phyloP scores from a whole-genome alignment of 2,329 filamentous ascomycete genomes.

The Neofusicoccum cordaticola region DNA sequence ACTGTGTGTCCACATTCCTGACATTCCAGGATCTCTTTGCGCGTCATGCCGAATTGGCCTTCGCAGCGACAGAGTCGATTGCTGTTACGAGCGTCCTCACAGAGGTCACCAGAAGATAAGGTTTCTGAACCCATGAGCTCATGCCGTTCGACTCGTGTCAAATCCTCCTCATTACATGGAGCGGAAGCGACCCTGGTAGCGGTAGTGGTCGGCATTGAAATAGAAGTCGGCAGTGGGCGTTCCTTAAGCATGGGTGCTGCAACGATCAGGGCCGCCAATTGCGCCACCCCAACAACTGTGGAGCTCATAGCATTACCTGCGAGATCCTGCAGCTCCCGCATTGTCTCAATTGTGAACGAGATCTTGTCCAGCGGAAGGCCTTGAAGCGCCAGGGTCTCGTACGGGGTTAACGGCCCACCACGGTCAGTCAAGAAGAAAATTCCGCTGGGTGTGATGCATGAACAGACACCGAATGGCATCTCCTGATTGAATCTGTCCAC shows the following conservation, averaged over 20 bases:
- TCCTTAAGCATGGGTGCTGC: conserved; percentile 16
- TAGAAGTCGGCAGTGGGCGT: neutral
- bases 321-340: conserved; percentile 61
- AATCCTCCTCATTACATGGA: neutral
- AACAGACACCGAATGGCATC: conserved; percentile 55
- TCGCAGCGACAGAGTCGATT: conserved; percentile 59
- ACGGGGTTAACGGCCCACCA: conserved; percentile 59
- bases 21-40: conserved; percentile 47
- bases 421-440: conserved; percentile 60
- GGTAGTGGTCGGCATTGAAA: too few species aligned
- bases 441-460: conserved; percentile 67
- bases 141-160: neutral
- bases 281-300: conserved; percentile 65
- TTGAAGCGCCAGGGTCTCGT: conserved; percentile 64
- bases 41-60: conserved; percentile 40
- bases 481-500: conserved; percentile 58
- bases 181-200: neutral
- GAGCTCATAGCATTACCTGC: conserved; percentile 79
- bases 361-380: conserved; percentile 65
- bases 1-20: conserved; percentile 53
- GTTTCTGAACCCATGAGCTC: neutral
- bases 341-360: conserved; percentile 60
- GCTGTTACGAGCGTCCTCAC: conserved; percentile 35
- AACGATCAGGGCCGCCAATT: conserved; percentile 58
- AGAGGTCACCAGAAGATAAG: neutral